These are phyloP conservation scores for Paradendryphiella salina DNA, from an alignment of 2,329 filamentous ascomycete genomes.

Conservation along the genomic window DNA sequence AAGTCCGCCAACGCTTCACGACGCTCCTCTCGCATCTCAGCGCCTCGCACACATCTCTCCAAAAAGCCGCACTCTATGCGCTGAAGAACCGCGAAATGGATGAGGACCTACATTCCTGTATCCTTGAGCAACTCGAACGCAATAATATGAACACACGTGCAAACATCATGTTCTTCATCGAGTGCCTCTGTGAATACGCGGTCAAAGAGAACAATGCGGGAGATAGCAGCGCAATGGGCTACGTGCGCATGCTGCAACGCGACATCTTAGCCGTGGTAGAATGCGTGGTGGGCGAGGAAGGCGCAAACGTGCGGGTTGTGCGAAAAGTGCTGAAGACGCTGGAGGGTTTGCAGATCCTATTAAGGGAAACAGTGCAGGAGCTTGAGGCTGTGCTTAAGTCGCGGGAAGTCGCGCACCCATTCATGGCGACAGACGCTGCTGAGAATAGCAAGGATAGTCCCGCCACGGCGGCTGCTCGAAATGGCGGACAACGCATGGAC, in stretches of 20 bases:
- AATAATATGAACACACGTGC: conserved; percentile 96
- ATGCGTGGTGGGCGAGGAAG: conserved; percentile 87
- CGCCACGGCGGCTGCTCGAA: conserved; percentile 19
- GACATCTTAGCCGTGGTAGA: conserved; percentile 92
- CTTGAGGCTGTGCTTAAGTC: conserved; percentile 83
- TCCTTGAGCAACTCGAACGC: conserved; percentile 90
- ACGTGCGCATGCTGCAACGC: conserved; percentile 90
- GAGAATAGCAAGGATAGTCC: conserved; percentile 16
- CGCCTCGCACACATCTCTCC: conserved; percentile 82
- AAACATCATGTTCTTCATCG: conserved; percentile 99
- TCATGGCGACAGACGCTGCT: conserved; percentile 14
- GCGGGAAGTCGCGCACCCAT: conserved; percentile 59
- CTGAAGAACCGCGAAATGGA: conserved; percentile 92
- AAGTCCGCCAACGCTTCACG: conserved; percentile 97
- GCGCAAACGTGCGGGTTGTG: conserved; percentile 88
- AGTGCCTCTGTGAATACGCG: conserved; percentile 87
- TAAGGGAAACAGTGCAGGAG: conserved; percentile 73
- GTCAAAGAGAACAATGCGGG: conserved; percentile 72
- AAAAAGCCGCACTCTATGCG: conserved; percentile 93
- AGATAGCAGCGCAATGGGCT: conserved; percentile 68
- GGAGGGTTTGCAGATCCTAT: conserved; percentile 70
- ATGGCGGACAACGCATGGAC: conserved; percentile 62
- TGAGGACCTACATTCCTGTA: conserved; percentile 96
- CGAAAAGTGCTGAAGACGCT: conserved; percentile 76
- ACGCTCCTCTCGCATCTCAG: conserved; percentile 86